Base-by-base conservation (phyloP, 2,329 filamentous ascomycete species). In the Phyllosticta capitalensis region DNA sequence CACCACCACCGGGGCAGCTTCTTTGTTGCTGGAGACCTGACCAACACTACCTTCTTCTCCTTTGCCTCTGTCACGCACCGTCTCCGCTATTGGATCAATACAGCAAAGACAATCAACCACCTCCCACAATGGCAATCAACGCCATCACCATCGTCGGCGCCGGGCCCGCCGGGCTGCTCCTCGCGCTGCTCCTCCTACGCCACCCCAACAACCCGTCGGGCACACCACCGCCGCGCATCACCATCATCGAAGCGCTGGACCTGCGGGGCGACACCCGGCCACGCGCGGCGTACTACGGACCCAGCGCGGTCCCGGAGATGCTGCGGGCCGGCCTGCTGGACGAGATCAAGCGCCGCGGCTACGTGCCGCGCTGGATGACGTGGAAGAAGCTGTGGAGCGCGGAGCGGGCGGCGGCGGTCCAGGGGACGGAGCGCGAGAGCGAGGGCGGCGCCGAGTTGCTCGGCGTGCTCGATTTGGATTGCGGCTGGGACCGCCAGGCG, bases 281-380 rank as follows among this genome's bases (percentile, higher is more conserved):
- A 0, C 81, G 84, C 26, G 84, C 84, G 14, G 81, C 83, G 2
- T 82, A 85, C 69, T 86, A 85, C 67, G 81, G 80, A 3, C 76
- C 81, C 0, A 77, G 82, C 0, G 83, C 82, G 1, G 78, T 83
- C 51, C 79, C 79, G 48, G 82, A 84, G 61, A 76, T 87, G 54
- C 67, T 74, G 49, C 77, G 81, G n/a, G 83, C 83, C 0, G 83
- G 83, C 0, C 21, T 86, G 10, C 71, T 86, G 19, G 76, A 79
- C n/a, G 76, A 80, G 64, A 71, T 81, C 14, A 72, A 73, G 21
- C 66, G 68, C 9, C 67, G 71, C 19, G 76, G 78, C 24, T 72
- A 80, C 58, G 22, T 22, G 28, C 56, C 56, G 33, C n/a, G n/a
- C 28, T 58, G 57, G 57, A 59, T 59, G 57, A 55, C 57, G 45